Conservation (phyloP, 306 rosid genomes). For the Cotoneaster glaucophyllus region DNA sequence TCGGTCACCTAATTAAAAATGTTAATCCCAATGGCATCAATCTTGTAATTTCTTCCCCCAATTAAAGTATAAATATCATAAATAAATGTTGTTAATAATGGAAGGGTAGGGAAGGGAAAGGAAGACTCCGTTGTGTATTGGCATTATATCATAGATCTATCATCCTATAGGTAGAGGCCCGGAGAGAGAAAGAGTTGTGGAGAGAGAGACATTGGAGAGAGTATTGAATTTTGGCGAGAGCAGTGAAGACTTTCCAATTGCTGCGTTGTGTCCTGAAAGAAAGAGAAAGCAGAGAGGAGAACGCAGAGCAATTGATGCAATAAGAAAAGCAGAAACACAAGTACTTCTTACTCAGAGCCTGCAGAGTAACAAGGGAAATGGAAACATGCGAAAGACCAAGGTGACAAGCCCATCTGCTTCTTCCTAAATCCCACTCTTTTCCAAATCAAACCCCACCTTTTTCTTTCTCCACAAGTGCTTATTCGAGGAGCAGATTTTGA, state of each 20-base stretch:
- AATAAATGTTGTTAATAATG: not conserved
- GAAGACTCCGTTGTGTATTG: not conserved
- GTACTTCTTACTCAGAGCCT: not conserved
- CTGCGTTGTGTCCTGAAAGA: slow-evolving; percentile 23
- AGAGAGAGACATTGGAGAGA: not conserved
- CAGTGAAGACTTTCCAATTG: slow-evolving; percentile 34
- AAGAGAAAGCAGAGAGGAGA: slow-evolving; percentile 2
- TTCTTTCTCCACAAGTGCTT: not conserved
- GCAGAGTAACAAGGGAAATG: slow-evolving; percentile 29
- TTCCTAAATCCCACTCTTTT: slow-evolving; percentile 13
- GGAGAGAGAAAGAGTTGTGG: not conserved
- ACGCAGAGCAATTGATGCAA: not conserved
- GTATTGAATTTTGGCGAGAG: slow-evolving; percentile 41
- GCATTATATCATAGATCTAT: not conserved
- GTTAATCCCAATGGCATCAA: slow-evolving; percentile 23
- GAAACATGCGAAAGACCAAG: slow-evolving; percentile 35
- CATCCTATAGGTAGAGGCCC: not conserved
- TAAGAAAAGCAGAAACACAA: slow-evolving; percentile 11
- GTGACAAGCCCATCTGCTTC: slow-evolving; percentile 13
- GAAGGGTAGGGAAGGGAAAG: too few relatives aligned
- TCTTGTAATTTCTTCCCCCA: not conserved
- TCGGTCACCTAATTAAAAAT: slow-evolving; percentile 35
- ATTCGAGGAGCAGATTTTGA: not conserved
- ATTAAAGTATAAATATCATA: not conserved
- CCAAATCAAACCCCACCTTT: not conserved